Evolutionary conservation across 176 grass and related monocot species (phyloP), one percentile per base, ranked within the genome.

Genomic region (Tuctoria greenei): DNA sequence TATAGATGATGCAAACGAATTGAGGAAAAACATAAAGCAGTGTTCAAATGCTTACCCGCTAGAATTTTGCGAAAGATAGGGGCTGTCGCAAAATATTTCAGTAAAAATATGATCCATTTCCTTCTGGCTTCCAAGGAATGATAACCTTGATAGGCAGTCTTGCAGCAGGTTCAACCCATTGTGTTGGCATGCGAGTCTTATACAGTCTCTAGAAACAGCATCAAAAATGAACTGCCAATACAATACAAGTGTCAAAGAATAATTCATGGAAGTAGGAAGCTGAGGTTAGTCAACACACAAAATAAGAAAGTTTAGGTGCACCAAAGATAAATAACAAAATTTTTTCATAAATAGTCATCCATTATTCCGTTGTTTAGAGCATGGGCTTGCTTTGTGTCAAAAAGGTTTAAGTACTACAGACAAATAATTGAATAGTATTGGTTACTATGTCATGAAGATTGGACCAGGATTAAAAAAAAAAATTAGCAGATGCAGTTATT

Each of bases 191-290:
- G 70, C 89, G 5, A 88, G 45, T 28, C 20, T 45, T 66, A 34
- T 26, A 49, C 78, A 88, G 20, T 75, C 44, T 16, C 11, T 14
- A 60, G 49, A 73, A 54, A 87, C 41, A 79, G 34, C 69, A 61
- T 71, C 20, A 52, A 91, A 85, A 70, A 91, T 82, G 16, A 79
- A 35, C 82, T 91, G 79, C 20, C 34, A 88, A 60, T 55, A 56
- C 14, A 58, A 69, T 68, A 65, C 7, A 78, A 38, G 2, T 68
- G 34, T 71, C 36, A 79, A 41, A 20, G 2, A 4, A 18, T 59
- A 38, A 55, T 69, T 49, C 5, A 71, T 23, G 13, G 8, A 69
- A 76, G 66, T 47, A 17, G 65, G 4, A 71, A 27, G 13, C 3
- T 50, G 20, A 50, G 47, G 47, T 10, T 49, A 2, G 44, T 46